A percentile compares a stretch with the other conserved stretches of the same genome.
Evolutionary conservation across 23 red algal species (phyloP).

Genomic region (Cyanidiococcus yangmingshanensis): DNA sequence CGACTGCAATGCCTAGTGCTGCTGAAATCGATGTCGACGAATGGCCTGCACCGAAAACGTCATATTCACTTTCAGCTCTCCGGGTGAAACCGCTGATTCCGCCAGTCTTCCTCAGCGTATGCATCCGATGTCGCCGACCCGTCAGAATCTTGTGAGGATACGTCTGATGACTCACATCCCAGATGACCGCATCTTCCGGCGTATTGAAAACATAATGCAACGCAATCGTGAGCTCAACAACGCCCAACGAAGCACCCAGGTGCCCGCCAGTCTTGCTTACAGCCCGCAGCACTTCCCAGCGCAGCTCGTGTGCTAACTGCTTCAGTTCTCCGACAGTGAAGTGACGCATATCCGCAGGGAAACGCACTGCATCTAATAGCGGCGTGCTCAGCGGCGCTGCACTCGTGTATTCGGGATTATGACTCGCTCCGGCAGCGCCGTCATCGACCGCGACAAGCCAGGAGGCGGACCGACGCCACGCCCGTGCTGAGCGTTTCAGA

Average conservation of each 20-base stretch:
- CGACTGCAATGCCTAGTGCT: constrained; percentile 83
- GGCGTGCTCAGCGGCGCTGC: constrained; percentile 51
- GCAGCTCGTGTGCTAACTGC: constrained; percentile 69
- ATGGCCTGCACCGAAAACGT: constrained; percentile 91
- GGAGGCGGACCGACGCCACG: not conserved
- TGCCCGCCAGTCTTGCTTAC: constrained; percentile 86
- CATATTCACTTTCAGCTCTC: constrained; percentile 73
- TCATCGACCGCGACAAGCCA: not conserved
- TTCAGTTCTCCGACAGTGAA: constrained; percentile 41
- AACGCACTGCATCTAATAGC: constrained; percentile 50
- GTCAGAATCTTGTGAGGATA: constrained; percentile 99
- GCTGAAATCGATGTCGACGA: constrained; percentile 76
- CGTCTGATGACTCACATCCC: constrained; percentile 94
- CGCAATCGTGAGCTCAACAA: constrained; percentile 88
- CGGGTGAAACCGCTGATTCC: constrained; percentile 86
- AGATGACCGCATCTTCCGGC: constrained; percentile 77
- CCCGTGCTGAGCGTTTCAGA: not conserved
- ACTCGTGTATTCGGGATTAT: not conserved
- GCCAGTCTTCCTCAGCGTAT: constrained; percentile 72
- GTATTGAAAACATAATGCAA: constrained; percentile 94
- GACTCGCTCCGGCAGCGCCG: not conserved
- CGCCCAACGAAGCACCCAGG: constrained; percentile 82
- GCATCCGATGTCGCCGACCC: constrained; percentile 67
- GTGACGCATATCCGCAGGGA: constrained; percentile 43
- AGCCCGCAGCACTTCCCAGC: constrained; percentile 63